Evolutionary conservation across 805 yeast genomes (phyloP), one percentile per base, ranked within the genome.

Genomic region (Candida alai): DNA sequence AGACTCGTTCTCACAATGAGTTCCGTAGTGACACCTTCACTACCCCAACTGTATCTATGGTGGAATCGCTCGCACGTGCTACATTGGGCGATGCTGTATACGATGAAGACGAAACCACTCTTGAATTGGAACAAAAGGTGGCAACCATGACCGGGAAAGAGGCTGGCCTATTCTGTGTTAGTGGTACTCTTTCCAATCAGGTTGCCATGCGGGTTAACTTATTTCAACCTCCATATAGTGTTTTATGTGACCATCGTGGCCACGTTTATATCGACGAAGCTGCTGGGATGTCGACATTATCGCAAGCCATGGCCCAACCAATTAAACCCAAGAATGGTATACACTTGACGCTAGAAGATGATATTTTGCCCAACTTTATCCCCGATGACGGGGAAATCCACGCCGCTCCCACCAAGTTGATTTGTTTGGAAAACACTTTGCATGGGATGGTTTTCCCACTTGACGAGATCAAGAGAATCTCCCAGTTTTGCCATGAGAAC

Each of bases 181-280:
- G 94, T 15, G 97, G 97, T 29, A 90, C 97, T 5, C 60, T 89
- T 58, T 81, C 95, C 8, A 89, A 89, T 61, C 97, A 89, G 60
- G 70, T 89, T 41, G 96, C 82, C 11, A 55, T 89, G 28, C 70
- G 96, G 50, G 67, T 87, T 4, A 84, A 82, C 45, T 62, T 90
- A 30, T 58, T 56, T 41, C 90, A 84, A 51, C 96, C 96, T 12
- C 95, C 95, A 2, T 80, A 80, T 62, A 74, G 89, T n/a, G 68
- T 90, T 17, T 52, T 89, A 30, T 86, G 96, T 64, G 97, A 90
- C 57, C 70, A 79, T 58, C 70, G 96, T 41, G 80, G 90, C 9
- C 97, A 89, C 51, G 80, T 89, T 17, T 89, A 72, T 56, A 66
- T 78, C 19, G 78, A 78, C 47, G 97, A 89, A 61, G 95, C 96